These are phyloP conservation scores for Citrus maxima DNA, from an alignment of 345 rosid species.

Conservation along the genomic window DNA sequence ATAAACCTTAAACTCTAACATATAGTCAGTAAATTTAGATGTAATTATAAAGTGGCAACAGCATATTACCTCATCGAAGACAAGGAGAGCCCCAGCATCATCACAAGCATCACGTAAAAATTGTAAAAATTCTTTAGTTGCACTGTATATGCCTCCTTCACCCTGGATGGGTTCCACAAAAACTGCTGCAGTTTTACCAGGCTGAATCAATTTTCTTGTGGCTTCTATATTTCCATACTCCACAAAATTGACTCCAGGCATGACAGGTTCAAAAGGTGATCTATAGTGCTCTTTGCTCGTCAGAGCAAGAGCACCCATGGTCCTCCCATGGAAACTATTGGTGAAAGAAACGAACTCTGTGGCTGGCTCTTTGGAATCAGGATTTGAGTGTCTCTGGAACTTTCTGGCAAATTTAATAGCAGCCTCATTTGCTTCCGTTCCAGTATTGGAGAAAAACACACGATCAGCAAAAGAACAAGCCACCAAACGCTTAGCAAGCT, in stretches of 20 bases:
- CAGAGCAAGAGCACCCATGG: conserved; percentile 88
- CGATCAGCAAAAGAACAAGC: conserved; percentile 75
- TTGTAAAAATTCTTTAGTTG: conserved; percentile 69
- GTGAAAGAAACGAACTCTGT: conserved; percentile 70
- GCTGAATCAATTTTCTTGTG: conserved; percentile 44
- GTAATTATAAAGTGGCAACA: background rate
- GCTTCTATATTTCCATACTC: conserved; percentile 78
- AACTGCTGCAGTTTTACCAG: conserved; percentile 75
- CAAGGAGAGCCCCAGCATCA: conserved; percentile 77
- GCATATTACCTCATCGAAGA: conserved; percentile 79
- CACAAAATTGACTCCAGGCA: conserved; percentile 95
- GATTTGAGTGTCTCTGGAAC: conserved; percentile 63
- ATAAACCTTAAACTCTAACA: background rate
- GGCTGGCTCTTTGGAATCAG: conserved; percentile 48
- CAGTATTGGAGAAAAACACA: conserved; percentile 83
- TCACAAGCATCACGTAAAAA: conserved; percentile 75
- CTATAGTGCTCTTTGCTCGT: conserved; percentile 90
- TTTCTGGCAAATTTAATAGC: conserved; percentile 93
- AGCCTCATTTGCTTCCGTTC: conserved; percentile 96
- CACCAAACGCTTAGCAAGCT: conserved; percentile 78
- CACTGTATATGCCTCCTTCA: conserved; percentile 89
- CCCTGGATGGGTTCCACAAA: conserved; percentile 97
- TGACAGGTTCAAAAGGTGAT: conserved; percentile 87
- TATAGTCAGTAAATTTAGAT: background rate
- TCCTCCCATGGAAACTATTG: conserved; percentile 92